These are phyloP conservation scores for Colletotrichum graminicola DNA, from an alignment of 2,329 filamentous ascomycete genomes.

Conservation along the genomic window DNA sequence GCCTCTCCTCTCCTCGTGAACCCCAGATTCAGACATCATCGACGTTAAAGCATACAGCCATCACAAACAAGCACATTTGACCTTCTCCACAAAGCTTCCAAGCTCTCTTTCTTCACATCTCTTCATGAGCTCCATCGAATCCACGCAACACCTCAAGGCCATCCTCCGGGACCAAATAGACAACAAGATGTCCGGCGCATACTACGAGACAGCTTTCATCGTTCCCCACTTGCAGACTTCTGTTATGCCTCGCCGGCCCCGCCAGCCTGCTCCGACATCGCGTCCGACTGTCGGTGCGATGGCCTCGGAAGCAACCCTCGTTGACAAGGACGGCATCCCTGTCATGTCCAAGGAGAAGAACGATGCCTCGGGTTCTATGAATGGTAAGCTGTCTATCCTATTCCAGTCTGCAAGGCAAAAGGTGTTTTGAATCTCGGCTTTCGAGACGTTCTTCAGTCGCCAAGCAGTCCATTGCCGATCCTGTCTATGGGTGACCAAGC, in stretches of 20 bases:
- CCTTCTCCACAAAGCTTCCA: neutral
- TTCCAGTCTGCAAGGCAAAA: neutral
- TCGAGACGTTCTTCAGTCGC: neutral
- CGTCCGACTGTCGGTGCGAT: conserved; percentile 20
- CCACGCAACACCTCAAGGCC: conserved; percentile 31
- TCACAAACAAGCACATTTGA: neutral
- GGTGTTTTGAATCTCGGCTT: neutral
- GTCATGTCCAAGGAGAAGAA: conserved; percentile 33
- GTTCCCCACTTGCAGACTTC: conserved; percentile 35
- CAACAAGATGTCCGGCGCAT: conserved; percentile 30
- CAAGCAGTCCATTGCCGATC: neutral
- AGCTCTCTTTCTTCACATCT: neutral
- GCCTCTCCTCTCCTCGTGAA: neutral
- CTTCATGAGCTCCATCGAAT: conserved; percentile 36
- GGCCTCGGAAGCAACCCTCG: conserved; percentile 37
- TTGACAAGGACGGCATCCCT: conserved; percentile 34
- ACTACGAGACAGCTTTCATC: conserved; percentile 39
- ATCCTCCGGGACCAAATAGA: conserved; percentile 26
- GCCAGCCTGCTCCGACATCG: conserved; percentile 21
- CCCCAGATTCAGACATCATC: neutral
- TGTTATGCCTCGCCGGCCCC: conserved; percentile 34
- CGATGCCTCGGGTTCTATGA: conserved; percentile 12
- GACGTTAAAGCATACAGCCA: conserved; percentile 4
- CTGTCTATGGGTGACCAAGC: neutral
- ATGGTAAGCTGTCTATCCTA: conserved; percentile 6